Evolutionary conservation across 1,139 yeast genomes (phyloP).

Genomic region (Hansenula sp.): DNA sequence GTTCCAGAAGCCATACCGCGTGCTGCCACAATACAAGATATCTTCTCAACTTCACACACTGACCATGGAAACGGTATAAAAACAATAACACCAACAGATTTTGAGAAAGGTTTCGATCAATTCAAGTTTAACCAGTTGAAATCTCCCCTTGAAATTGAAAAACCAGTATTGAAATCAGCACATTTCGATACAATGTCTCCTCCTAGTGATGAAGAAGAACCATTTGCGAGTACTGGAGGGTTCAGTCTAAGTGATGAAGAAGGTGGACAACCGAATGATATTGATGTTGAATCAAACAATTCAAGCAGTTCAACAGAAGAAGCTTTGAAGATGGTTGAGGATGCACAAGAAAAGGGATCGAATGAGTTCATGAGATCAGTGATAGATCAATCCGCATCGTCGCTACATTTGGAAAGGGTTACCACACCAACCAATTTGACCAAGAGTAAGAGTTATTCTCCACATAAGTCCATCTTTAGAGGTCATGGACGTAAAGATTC

Average conservation of each 20-base stretch:
- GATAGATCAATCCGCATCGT: conserved; percentile 17
- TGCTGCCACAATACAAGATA: conserved; percentile 11
- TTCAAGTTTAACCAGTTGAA: conserved; percentile 2
- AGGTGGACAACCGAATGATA: conserved; percentile 1
- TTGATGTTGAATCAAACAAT: conserved; percentile 6
- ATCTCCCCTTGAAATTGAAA: neutral
- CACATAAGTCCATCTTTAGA: conserved; percentile 20
- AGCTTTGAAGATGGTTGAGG: conserved; percentile 17
- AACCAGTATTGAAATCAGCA: neutral
- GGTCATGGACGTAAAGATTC: conserved; percentile 18
- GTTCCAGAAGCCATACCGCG: conserved; percentile 18
- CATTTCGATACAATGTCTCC: neutral
- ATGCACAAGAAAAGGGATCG: conserved; percentile 10
- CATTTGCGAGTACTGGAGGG: neutral
- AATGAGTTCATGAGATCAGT: conserved; percentile 12
- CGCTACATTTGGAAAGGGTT: conserved; percentile 7
- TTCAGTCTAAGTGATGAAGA: neutral
- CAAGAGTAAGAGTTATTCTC: conserved; percentile 17
- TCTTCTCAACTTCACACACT: conserved; percentile 7
- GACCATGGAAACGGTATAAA: conserved; percentile 9
- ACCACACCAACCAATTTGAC: conserved; percentile 6
- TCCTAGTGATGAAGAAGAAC: neutral
- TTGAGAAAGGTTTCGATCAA: conserved; percentile 9
- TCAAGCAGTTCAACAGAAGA: conserved; percentile 15
- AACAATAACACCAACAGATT: conserved; percentile 20